phyloP scores from a whole-genome alignment of 2,329 filamentous ascomycete genomes.

The Neonectria magnoliae region DNA sequence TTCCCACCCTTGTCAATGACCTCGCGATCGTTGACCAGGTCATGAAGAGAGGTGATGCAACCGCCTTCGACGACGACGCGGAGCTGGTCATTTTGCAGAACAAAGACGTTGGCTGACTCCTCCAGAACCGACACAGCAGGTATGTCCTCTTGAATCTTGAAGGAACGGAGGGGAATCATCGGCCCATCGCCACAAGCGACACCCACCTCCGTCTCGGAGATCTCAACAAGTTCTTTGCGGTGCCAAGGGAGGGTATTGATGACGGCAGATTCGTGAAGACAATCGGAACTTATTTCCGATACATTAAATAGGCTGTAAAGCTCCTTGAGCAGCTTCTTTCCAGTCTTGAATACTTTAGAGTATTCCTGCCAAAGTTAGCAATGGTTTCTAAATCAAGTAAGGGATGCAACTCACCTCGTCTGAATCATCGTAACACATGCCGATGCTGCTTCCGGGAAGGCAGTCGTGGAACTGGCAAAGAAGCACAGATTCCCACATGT shows the following conservation, averaged over 20 bases:
- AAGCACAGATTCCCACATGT: slow-evolving; percentile 93
- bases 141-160: slow-evolving; percentile 57
- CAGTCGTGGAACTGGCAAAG: slow-evolving; percentile 99
- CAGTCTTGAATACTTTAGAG: slow-evolving; percentile 81
- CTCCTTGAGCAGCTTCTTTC: slow-evolving; percentile 75
- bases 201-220: slow-evolving; percentile 64
- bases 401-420: slow-evolving; percentile 67
- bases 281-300: slow-evolving; percentile 52
- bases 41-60: slow-evolving; percentile 84
- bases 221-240: slow-evolving; percentile 76
- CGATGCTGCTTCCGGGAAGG: slow-evolving; percentile 91
- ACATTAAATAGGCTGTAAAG: slow-evolving; percentile 76
- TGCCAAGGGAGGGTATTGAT: slow-evolving; percentile 91
- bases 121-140: slow-evolving; percentile 64
- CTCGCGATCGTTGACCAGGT: slow-evolving; percentile 78
- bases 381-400: background rate
- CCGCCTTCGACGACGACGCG: slow-evolving; percentile 78
- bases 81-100: slow-evolving; percentile 82
- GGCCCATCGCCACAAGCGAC: slow-evolving; percentile 67
- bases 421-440: slow-evolving; percentile 98
- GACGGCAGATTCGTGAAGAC: slow-evolving; percentile 64
- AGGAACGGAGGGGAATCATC: slow-evolving; percentile 60
- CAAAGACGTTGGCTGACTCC: slow-evolving; percentile 70
- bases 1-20: slow-evolving; percentile 78
- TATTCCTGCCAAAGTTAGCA: slow-evolving; percentile 68